Evolutionary conservation across 805 yeast species (phyloP).

Genomic region (Suhomyces faveliae): DNA sequence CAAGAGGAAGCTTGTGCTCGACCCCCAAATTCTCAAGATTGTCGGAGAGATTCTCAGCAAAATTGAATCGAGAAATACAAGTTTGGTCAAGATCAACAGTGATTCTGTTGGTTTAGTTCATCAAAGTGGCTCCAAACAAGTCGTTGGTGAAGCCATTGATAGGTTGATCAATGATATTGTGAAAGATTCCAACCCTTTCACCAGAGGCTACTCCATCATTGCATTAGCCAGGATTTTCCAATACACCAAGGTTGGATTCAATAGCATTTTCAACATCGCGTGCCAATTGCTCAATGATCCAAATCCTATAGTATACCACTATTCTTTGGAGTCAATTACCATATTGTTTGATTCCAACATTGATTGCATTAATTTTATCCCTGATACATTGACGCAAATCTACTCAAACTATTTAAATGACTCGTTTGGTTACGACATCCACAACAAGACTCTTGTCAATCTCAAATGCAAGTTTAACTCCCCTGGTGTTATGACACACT

Average conservation of each 20-base stretch:
- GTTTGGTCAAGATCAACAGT: constrained; percentile 48
- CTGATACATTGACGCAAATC: constrained; percentile 35
- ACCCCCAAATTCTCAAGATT: constrained; percentile 39
- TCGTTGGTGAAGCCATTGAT: constrained; percentile 24
- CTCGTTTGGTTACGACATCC: constrained; percentile 38
- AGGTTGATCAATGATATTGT: constrained; percentile 58
- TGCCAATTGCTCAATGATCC: constrained; percentile 70
- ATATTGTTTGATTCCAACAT: constrained; percentile 56
- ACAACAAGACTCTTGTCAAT: constrained; percentile 32
- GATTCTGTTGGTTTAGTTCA: constrained; percentile 56
- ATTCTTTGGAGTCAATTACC: constrained; percentile 62
- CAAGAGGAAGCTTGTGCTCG: constrained; percentile 20
- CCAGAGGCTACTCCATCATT: constrained; percentile 46
- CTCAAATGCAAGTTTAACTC: constrained; percentile 33
- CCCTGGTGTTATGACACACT: constrained; percentile 20
- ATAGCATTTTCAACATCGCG: constrained; percentile 53
- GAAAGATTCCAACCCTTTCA: constrained; percentile 59
- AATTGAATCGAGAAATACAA: constrained; percentile 39
- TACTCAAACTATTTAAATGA: constrained; percentile 34
- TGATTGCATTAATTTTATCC: constrained; percentile 43
- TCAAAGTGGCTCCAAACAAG: constrained; percentile 18
- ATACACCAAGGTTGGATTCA: constrained; percentile 27
- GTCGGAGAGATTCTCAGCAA: constrained; percentile 51
- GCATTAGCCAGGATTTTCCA: constrained; percentile 31
- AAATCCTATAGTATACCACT: constrained; percentile 78